A percentile compares a stretch with the other conserved stretches of the same genome.
These are phyloP conservation scores for Odontarrhena argentea DNA, from an alignment of 345 rosid genomes.

Conservation along the genomic window DNA sequence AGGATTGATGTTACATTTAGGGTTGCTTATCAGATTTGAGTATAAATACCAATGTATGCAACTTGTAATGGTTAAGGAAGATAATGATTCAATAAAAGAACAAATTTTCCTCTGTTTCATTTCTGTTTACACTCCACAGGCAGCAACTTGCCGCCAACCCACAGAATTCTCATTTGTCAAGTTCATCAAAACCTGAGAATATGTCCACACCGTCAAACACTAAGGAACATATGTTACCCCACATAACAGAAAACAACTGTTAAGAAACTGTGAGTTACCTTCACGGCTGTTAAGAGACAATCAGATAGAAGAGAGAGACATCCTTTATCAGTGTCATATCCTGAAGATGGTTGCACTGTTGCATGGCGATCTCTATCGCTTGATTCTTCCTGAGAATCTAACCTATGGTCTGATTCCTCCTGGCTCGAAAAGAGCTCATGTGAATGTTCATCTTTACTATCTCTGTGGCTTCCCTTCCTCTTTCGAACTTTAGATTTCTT, in stretches of 20 bases:
- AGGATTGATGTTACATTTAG: too few relatives aligned
- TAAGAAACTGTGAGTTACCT: constrained; percentile 50
- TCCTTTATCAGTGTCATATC: constrained; percentile 53
- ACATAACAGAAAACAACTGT: constrained; percentile 3
- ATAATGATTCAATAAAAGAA: too few relatives aligned
- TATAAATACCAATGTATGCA: too few relatives aligned
- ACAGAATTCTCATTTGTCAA: constrained; percentile 83
- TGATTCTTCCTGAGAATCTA: constrained; percentile 43
- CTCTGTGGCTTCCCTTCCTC: constrained; percentile 41
- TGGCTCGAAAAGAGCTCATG: constrained; percentile 45
- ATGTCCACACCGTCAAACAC: constrained; percentile 18
- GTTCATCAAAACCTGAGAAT: constrained; percentile 85
- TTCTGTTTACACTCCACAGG: too few relatives aligned
- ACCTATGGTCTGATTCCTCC: constrained; percentile 48
- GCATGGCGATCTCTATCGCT: constrained; percentile 39
- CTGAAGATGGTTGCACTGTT: constrained; percentile 46
- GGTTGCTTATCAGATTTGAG: too few relatives aligned
- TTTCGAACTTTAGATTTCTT: constrained; percentile 46
- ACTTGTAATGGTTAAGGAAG: too few relatives aligned
- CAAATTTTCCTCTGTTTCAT: too few relatives aligned
- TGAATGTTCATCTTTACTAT: constrained; percentile 44
- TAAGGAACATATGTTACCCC: constrained; percentile 14
- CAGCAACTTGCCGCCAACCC: constrained; percentile 86
- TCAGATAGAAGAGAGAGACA: constrained; percentile 62
- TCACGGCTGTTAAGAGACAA: constrained; percentile 88